These are phyloP conservation scores for Cercospora nicotianae DNA, from an alignment of 2,329 filamentous ascomycete species.

Conservation along the genomic window DNA sequence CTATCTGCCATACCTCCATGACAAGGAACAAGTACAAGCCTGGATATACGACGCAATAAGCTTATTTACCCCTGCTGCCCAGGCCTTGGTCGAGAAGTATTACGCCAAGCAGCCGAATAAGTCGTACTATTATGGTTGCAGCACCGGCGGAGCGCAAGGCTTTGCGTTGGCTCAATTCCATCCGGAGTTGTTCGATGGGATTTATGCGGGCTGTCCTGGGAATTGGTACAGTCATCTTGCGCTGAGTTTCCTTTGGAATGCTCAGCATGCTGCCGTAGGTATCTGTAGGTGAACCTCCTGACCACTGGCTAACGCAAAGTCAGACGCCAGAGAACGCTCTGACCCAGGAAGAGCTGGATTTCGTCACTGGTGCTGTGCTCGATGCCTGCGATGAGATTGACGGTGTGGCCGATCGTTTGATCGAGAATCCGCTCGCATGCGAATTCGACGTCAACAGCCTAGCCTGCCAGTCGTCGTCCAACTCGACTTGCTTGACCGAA, in stretches of 20 bases:
- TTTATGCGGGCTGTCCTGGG: slow-evolving; percentile 45
- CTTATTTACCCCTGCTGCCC: slow-evolving; percentile 37
- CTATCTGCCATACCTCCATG: slow-evolving; percentile 33
- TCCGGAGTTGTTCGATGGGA: slow-evolving; percentile 47
- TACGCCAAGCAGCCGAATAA: slow-evolving; percentile 38
- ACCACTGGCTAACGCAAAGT: not conserved
- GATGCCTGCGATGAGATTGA: slow-evolving; percentile 44
- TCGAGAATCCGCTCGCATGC: slow-evolving; percentile 44
- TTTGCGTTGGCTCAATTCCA: slow-evolving; percentile 46
- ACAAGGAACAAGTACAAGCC: slow-evolving; percentile 33
- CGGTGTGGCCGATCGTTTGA: slow-evolving; percentile 42
- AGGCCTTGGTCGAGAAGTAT: slow-evolving; percentile 36
- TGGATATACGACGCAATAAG: slow-evolving; percentile 45
- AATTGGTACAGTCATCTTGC: slow-evolving; percentile 42
- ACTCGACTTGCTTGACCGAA: slow-evolving; percentile 35
- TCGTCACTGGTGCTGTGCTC: slow-evolving; percentile 40
- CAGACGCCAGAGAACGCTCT: slow-evolving; percentile 27
- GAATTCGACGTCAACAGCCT: slow-evolving; percentile 40
- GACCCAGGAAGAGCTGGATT: slow-evolving; percentile 36
- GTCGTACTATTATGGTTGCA: slow-evolving; percentile 46
- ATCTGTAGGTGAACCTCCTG: not conserved
- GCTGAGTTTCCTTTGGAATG: slow-evolving; percentile 36
- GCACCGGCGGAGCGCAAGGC: slow-evolving; percentile 46
- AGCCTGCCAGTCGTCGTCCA: slow-evolving; percentile 31
- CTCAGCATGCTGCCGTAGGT: slow-evolving; percentile 27